Percentiles rank a stretch among this genome's conserved stretches.
Conservation (phyloP, 2,329 filamentous ascomycete species). For the Aspergillus pseudoterreus region DNA sequence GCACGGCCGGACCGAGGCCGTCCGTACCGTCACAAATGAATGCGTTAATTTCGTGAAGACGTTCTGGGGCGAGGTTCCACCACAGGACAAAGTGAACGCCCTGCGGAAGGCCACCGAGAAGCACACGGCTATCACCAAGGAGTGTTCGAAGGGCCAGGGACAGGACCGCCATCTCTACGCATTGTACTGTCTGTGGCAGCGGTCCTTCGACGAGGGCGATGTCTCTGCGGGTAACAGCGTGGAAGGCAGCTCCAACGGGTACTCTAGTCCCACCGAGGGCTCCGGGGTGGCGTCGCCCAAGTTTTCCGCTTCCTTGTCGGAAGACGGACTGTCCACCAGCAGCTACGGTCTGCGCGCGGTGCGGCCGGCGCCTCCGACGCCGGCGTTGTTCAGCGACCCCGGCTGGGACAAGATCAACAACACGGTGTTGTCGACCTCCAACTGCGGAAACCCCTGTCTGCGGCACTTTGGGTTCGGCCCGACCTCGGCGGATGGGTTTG, state of each 20-base stretch:
- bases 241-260: slow-evolving; percentile 56
- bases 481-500: slow-evolving; percentile 88
- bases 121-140: slow-evolving; percentile 74
- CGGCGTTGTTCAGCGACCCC: slow-evolving; percentile 76
- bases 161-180: slow-evolving; percentile 93
- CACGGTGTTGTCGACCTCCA: slow-evolving; percentile 93
- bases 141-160: slow-evolving; percentile 85
- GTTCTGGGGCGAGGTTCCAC: slow-evolving; percentile 90
- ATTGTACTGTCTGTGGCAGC: slow-evolving; percentile 91
- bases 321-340: slow-evolving; percentile 47
- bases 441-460: slow-evolving; percentile 93
- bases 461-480: slow-evolving; percentile 96
- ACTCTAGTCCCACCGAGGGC: slow-evolving; percentile 55
- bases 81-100: slow-evolving; percentile 78
- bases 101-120: slow-evolving; percentile 78
- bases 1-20: slow-evolving; percentile 91
- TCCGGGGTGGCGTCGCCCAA: slow-evolving; percentile 24
- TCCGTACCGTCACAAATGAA: slow-evolving; percentile 79
- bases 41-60: slow-evolving; percentile 84
- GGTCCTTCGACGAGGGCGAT: slow-evolving; percentile 71
- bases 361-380: slow-evolving; percentile 49
- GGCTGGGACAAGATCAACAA: slow-evolving; percentile 96
- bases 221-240: slow-evolving; percentile 49
- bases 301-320: slow-evolving; percentile 38
- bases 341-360: slow-evolving; percentile 53